Conservation (phyloP, 768 basidiomycete species). For the Mycena latifolia region DNA sequence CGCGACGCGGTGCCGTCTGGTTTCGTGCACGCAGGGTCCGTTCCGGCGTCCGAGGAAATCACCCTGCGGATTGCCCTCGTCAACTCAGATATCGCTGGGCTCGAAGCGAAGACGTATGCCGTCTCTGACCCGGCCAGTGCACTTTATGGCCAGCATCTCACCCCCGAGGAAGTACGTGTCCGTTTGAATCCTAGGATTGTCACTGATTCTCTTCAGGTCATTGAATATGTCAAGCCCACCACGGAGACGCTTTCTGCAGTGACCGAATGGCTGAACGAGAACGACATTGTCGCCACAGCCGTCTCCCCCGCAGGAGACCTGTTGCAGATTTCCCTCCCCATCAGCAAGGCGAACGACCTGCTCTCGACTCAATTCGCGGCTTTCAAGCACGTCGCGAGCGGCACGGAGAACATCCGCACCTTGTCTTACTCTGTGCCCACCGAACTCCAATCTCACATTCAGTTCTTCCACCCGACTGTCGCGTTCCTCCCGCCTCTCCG, state of each 20-base stretch:
- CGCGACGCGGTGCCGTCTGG: slow-evolving; percentile 3
- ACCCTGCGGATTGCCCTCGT: slow-evolving; percentile 44
- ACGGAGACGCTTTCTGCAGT: slow-evolving; percentile 17
- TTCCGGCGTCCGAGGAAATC: slow-evolving; percentile 31
- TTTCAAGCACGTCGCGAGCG: slow-evolving; percentile 52
- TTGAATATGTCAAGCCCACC: slow-evolving; percentile 18
- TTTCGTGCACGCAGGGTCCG: slow-evolving; percentile 17
- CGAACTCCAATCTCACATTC: slow-evolving; percentile 54
- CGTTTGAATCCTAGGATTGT: not conserved
- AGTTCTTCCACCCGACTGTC: slow-evolving; percentile 50
- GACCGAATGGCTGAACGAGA: slow-evolving; percentile 53
- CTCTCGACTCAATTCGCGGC: slow-evolving; percentile 53
- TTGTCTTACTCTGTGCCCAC: slow-evolving; percentile 62
- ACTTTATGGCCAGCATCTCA: slow-evolving; percentile 49
- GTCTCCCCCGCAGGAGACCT: slow-evolving; percentile 61
- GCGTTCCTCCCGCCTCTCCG: slow-evolving; percentile 23
- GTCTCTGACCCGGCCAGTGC: slow-evolving; percentile 45
- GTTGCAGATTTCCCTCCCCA: slow-evolving; percentile 55
- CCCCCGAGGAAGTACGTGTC: slow-evolving; percentile 58
- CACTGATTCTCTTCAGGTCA: not conserved
- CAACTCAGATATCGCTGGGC: slow-evolving; percentile 25
- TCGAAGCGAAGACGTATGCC: slow-evolving; percentile 47
- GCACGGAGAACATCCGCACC: slow-evolving; percentile 55
- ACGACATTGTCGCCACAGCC: slow-evolving; percentile 51
- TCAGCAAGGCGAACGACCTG: slow-evolving; percentile 59